Evolutionary conservation across 768 basidiomycete genomes (phyloP).

Genomic region (Auricularia cornea): DNA sequence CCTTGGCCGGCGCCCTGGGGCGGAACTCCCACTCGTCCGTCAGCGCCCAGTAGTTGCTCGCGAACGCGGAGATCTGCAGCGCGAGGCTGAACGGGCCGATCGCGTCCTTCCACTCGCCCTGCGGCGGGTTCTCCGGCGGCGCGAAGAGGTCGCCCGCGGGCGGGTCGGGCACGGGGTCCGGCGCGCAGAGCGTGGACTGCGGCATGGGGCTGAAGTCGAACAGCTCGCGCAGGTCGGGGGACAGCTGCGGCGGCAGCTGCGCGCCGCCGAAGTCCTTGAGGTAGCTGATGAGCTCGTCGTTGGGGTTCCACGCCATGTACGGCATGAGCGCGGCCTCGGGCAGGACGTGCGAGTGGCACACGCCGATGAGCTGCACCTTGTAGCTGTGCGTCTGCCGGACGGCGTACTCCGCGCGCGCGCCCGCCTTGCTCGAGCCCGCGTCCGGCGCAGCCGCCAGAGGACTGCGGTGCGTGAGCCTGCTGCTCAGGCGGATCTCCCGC

Average conservation of each 20-base stretch:
- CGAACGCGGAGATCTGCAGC: slow-evolving; percentile 56
- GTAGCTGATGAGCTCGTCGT: slow-evolving; percentile 41
- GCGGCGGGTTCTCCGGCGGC: not conserved
- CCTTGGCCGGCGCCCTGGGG: not conserved
- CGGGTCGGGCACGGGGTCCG: not conserved
- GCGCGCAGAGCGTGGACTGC: not conserved
- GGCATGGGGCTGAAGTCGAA: slow-evolving; percentile 1
- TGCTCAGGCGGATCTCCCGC: slow-evolving; percentile 45
- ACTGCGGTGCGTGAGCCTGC: slow-evolving; percentile 14
- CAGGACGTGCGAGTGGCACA: slow-evolving; percentile 39
- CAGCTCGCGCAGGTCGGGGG: not conserved
- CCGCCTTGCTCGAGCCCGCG: slow-evolving; percentile 8
- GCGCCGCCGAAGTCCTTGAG: slow-evolving; percentile 18
- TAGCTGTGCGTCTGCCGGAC: slow-evolving; percentile 56
- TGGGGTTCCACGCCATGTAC: slow-evolving; percentile 60
- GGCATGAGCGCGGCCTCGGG: slow-evolving; percentile 58
- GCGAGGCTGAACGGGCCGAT: slow-evolving; percentile 61
- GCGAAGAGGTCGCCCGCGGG: not conserved
- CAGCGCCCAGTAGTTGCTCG: slow-evolving; percentile 60
- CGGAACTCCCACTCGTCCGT: slow-evolving; percentile 57
- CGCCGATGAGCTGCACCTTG: slow-evolving; percentile 58
- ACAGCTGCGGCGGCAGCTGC: not conserved
- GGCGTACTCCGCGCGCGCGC: slow-evolving; percentile 19
- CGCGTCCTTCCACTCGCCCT: slow-evolving; percentile 28
- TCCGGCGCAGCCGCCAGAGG: slow-evolving; percentile 10